phyloP scores from a whole-genome alignment of 306 rosid species.

The Casuarina glauca region DNA sequence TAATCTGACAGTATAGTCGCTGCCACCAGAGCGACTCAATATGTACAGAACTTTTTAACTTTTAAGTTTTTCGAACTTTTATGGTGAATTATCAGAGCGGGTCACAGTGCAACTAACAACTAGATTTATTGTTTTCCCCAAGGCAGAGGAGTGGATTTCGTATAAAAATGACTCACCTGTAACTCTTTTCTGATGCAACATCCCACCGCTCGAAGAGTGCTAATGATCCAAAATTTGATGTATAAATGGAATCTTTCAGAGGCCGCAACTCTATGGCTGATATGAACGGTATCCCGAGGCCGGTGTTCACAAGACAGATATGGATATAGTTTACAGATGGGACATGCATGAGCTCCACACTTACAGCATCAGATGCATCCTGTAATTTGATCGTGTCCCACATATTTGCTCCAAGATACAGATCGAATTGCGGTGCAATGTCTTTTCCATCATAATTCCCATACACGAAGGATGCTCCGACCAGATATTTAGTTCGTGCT shows the following conservation, averaged over 20 bases:
- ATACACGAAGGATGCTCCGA: constrained; percentile 40
- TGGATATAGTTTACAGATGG: constrained; percentile 30
- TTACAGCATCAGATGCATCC: not conserved
- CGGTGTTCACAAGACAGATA: constrained; percentile 48
- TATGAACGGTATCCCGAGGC: constrained; percentile 48
- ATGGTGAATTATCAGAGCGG: no score
- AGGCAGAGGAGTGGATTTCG: not conserved
- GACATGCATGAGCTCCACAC: constrained; percentile 41
- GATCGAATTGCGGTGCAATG: constrained; percentile 41
- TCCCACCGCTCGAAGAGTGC: not conserved
- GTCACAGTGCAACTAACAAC: no score
- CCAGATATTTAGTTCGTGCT: constrained; percentile 34
- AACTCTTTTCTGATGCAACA: constrained; percentile 32
- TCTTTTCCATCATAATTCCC: constrained; percentile 47
- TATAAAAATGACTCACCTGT: constrained; percentile 18
- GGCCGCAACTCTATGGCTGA: constrained; percentile 52
- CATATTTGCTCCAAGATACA: constrained; percentile 41
- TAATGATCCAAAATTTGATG: constrained; percentile 16
- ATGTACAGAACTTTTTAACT: no score
- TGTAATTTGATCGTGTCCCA: constrained; percentile 38
- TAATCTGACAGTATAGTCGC: no score
- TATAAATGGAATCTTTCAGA: constrained; percentile 28
- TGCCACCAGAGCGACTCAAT: no score
- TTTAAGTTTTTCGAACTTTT: no score
- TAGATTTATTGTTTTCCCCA: not conserved